Conservation (phyloP, 2,329 filamentous ascomycete species). For the Leptographium wingfieldii region DNA sequence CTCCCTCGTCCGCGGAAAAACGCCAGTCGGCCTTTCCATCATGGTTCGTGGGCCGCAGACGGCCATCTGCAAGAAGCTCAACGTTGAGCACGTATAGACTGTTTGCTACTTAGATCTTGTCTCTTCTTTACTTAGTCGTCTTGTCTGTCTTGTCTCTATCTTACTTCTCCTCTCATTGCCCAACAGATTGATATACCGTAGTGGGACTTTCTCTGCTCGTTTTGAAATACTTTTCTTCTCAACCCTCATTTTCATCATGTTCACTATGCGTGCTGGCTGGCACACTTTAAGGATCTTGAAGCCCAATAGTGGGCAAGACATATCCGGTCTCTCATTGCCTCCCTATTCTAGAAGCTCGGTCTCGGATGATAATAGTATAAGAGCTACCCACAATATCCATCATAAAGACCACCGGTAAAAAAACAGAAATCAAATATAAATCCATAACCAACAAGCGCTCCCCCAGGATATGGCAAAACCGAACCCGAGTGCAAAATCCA, state of each 20-base stretch:
- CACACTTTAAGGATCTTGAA: background rate
- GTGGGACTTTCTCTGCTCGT: background rate
- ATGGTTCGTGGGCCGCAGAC: constrained; percentile 64
- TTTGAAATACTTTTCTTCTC: background rate
- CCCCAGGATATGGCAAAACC: background rate
- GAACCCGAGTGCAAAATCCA: background rate
- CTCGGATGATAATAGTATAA: background rate
- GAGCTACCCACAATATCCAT: too few relatives aligned
- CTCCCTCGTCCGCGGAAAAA: constrained; percentile 42
- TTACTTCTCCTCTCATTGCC: too few relatives aligned
- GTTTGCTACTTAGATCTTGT: background rate
- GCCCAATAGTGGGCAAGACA: background rate
- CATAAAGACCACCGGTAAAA: background rate
- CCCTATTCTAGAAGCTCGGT: background rate
- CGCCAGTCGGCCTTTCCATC: constrained; percentile 57
- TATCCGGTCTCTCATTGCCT: background rate
- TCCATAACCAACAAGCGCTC: background rate
- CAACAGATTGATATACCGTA: background rate
- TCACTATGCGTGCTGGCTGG: background rate
- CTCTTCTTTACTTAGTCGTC: background rate
- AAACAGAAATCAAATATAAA: background rate
- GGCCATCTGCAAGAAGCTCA: background rate
- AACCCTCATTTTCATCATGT: background rate
- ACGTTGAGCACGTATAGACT: background rate
- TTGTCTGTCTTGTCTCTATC: background rate